phyloP scores from a whole-genome alignment of 2,329 filamentous ascomycete species.

The Diplodia intermedia region DNA sequence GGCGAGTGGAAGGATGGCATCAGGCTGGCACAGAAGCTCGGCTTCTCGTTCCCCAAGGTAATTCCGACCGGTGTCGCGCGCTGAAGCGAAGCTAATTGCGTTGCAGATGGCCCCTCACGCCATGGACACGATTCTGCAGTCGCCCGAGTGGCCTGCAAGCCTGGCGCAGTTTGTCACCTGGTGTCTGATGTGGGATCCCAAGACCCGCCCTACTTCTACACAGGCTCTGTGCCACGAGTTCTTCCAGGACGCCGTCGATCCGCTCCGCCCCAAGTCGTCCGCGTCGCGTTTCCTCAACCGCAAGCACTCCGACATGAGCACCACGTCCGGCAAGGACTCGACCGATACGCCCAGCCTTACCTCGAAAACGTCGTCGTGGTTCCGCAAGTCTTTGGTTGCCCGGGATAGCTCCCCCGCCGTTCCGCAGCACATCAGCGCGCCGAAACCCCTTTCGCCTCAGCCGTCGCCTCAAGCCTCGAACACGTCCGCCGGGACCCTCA shows the following conservation, averaged over 20 bases:
- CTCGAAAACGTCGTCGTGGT: slow-evolving; percentile 89
- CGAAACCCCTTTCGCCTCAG: slow-evolving; percentile 51
- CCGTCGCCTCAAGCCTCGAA: slow-evolving; percentile 54
- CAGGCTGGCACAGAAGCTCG: slow-evolving; percentile 89
- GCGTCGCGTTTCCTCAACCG: slow-evolving; percentile 82
- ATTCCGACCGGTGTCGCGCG: slow-evolving; percentile 32
- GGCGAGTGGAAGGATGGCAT: slow-evolving; percentile 98
- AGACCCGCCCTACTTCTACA: slow-evolving; percentile 84
- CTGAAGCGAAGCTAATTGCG: slow-evolving; percentile 33
- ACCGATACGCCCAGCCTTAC: slow-evolving; percentile 65
- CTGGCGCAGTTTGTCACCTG: slow-evolving; percentile 94
- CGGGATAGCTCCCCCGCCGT: slow-evolving; percentile 72
- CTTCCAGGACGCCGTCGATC: slow-evolving; percentile 90
- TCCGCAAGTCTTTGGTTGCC: slow-evolving; percentile 90
- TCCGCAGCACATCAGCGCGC: slow-evolving; percentile 50
- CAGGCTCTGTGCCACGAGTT: slow-evolving; percentile 97
- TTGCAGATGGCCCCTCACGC: slow-evolving; percentile 91
- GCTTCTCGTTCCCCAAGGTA: slow-evolving; percentile 93
- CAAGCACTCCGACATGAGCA: slow-evolving; percentile 84
- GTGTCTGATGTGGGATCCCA: slow-evolving; percentile 99
- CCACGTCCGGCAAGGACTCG: slow-evolving; percentile 68
- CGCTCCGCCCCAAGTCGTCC: slow-evolving; percentile 88
- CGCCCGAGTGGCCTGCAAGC: slow-evolving; percentile 88
- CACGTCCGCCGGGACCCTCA: slow-evolving; percentile 52
- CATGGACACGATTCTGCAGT: slow-evolving; percentile 90